Evolutionary conservation across 805 yeast genomes (phyloP).

Genomic region (Saccharomycopsis sp.): DNA sequence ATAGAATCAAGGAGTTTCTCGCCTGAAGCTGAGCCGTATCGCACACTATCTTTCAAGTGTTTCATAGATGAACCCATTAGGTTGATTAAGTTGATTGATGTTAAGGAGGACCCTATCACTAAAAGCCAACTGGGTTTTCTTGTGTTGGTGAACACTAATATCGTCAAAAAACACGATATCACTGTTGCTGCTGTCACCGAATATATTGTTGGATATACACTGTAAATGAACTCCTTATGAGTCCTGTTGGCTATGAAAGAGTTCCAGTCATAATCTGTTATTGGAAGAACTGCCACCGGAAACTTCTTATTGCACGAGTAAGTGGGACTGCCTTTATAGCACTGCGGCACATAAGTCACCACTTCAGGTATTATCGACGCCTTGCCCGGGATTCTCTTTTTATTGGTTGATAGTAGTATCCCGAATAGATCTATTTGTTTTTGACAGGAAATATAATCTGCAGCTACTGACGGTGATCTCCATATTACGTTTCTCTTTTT

Average conservation of each 20-base stretch:
- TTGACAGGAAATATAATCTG: background rate
- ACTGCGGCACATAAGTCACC: conserved; percentile 28
- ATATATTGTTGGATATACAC: conserved; percentile 56
- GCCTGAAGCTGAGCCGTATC: conserved; percentile 34
- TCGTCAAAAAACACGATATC: conserved; percentile 53
- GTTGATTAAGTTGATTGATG: conserved; percentile 49
- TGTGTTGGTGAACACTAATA: conserved; percentile 59
- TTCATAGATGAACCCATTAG: conserved; percentile 43
- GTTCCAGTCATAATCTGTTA: conserved; percentile 44
- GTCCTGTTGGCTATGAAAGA: conserved; percentile 30
- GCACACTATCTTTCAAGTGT: conserved; percentile 36
- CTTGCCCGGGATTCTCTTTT: background rate
- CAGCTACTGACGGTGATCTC: conserved; percentile 10
- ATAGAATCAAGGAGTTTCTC: conserved; percentile 38
- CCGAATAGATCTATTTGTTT: background rate
- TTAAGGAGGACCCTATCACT: conserved; percentile 42
- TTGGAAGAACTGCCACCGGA: conserved; percentile 34
- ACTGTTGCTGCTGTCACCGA: conserved; percentile 60
- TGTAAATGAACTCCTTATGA: conserved; percentile 43
- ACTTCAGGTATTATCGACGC: background rate
- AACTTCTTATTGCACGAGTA: conserved; percentile 30
- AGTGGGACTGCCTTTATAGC: conserved; percentile 31
- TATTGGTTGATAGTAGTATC: background rate
- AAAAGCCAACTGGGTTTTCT: conserved; percentile 52
- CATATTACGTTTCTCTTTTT: conserved; percentile 12